Evolutionary conservation across 331 rosid genomes (phyloP).

Genomic region (Quercus lobata): DNA sequence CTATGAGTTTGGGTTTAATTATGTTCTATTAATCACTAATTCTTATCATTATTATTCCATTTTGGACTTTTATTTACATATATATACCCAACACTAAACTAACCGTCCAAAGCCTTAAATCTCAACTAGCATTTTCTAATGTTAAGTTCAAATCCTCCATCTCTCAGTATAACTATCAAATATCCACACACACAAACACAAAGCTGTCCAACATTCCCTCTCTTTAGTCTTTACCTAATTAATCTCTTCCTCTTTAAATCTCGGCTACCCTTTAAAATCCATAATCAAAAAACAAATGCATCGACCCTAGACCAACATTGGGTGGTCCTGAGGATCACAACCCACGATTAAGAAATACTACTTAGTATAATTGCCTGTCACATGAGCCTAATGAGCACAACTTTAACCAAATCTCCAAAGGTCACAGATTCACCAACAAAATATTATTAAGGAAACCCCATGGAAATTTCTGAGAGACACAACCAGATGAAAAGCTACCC

Average conservation of each 20-base stretch:
- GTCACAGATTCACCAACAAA: constrained; percentile 16
- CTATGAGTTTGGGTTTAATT: too few relatives aligned
- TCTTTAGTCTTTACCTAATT: neutral
- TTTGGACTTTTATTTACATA: too few relatives aligned
- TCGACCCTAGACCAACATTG: constrained; percentile 10
- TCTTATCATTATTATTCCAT: too few relatives aligned
- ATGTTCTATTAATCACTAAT: too few relatives aligned
- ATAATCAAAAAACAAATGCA: constrained; percentile 2
- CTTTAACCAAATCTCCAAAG: constrained; percentile 31
- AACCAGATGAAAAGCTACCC: constrained; percentile 13
- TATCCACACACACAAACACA: too few relatives aligned
- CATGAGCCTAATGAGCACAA: constrained; percentile 59
- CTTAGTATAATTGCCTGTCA: constrained; percentile 21
- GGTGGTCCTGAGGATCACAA: constrained; percentile 5
- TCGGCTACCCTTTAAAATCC: neutral
- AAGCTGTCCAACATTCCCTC: too few relatives aligned
- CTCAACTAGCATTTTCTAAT: too few relatives aligned
- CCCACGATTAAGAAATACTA: constrained; percentile 9
- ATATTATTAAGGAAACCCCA: constrained; percentile 15
- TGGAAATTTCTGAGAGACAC: constrained; percentile 18
- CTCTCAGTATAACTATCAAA: too few relatives aligned
- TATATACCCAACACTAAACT: too few relatives aligned
- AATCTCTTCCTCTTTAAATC: neutral
- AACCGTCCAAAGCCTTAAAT: too few relatives aligned
- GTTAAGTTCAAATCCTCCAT: too few relatives aligned